phyloP scores from a whole-genome alignment of 805 yeast genomes.

The Maudiozyma bulderi region DNA sequence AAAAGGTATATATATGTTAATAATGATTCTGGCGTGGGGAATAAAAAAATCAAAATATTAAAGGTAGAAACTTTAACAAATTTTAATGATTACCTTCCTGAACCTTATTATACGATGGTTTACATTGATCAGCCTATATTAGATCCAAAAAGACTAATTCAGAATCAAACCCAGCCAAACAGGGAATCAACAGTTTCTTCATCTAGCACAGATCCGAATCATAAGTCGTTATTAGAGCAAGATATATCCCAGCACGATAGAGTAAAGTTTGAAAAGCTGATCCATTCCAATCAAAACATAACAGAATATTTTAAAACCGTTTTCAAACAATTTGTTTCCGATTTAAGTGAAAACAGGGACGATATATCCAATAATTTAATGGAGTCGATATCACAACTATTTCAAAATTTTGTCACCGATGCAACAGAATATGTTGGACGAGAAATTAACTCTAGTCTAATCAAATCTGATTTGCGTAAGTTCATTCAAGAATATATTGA shows the following conservation, averaged over 20 bases:
- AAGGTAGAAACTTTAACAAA: conserved; percentile 41
- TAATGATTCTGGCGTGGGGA: conserved; percentile 43
- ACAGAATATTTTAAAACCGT: not conserved
- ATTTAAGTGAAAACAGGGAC: not conserved
- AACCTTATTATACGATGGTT: conserved; percentile 46
- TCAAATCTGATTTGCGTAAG: conserved; percentile 34
- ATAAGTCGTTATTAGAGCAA: not conserved
- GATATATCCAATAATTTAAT: not conserved
- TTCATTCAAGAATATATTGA: conserved; percentile 67
- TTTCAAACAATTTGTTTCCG: not conserved
- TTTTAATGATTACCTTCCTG: conserved; percentile 51
- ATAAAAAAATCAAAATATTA: conserved; percentile 36
- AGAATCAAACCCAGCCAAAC: conserved; percentile 6
- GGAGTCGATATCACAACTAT: not conserved
- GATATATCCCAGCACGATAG: not conserved
- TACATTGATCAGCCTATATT: conserved; percentile 47
- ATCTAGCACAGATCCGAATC: no score
- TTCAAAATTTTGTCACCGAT: not conserved
- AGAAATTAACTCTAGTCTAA: conserved; percentile 10
- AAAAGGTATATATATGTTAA: conserved; percentile 47
- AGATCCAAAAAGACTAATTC: conserved; percentile 31
- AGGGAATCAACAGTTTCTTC: no score
- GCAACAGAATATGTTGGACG: conserved; percentile 4
- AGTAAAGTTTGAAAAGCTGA: conserved; percentile 8
- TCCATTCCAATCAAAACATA: conserved; percentile 8